A percentile compares a stretch with the other conserved stretches of the same genome.
phyloP scores from a whole-genome alignment of 208 protist genomes.

The Sergeia podlipaevii region DNA sequence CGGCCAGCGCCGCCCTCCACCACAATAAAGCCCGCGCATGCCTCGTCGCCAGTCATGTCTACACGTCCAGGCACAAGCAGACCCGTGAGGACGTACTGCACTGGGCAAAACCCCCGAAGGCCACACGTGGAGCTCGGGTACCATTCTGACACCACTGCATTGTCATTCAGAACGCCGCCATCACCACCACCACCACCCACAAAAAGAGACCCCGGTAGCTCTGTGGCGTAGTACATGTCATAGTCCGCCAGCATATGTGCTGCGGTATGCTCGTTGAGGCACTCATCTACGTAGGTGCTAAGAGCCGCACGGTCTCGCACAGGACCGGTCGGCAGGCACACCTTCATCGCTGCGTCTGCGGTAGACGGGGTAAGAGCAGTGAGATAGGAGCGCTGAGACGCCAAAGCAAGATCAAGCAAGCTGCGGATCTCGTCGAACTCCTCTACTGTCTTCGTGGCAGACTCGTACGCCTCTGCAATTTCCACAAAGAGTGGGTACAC shows the following conservation, averaged over 20 bases:
- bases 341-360: constrained; percentile 17
- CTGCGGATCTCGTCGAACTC: constrained; percentile 45
- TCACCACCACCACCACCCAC: constrained; percentile 19
- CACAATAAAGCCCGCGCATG: constrained; percentile 40
- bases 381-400: constrained; percentile 45
- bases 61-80: constrained; percentile 42
- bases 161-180: constrained; percentile 30
- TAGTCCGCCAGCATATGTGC: constrained; percentile 10
- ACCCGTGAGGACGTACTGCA: constrained; percentile 26
- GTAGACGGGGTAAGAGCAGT: constrained; percentile 34
- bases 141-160: constrained; percentile 20
- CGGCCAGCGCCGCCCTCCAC: constrained; percentile 30
- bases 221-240: no score
- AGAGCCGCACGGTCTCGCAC: constrained; percentile 20
- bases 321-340: constrained; percentile 5
- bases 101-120: constrained; percentile 60
- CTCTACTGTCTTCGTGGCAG: constrained; percentile 26
- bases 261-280: neutral
- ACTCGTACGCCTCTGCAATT: constrained; percentile 66
- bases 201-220: no score
- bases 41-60: neutral
- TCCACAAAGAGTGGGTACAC: constrained; percentile 75
- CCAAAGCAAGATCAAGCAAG: constrained; percentile 44
- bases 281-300: neutral
- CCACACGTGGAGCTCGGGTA: constrained; percentile 56